Base-by-base conservation (phyloP, 352 stramenopile genomes). In the Phytopythium delawarense region DNA sequence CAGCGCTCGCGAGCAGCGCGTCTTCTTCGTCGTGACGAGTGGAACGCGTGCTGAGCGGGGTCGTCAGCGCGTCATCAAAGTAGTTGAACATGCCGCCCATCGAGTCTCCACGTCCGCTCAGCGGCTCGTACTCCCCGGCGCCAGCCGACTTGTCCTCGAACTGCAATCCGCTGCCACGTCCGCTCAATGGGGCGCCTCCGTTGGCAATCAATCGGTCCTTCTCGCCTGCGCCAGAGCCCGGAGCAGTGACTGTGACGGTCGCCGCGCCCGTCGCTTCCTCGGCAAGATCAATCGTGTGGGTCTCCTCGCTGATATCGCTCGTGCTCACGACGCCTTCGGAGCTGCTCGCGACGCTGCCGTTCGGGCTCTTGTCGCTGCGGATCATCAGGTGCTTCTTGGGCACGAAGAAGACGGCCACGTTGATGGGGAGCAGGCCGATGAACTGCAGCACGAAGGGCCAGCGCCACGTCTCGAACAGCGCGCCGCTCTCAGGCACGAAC, bases 371-470 rank as follows among this genome's bases (percentile, higher is more conserved):
- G 28, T 84, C 72, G 28, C 65, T 88, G 32, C 82, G 82, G 63
- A 93, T 91, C 16, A 87, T 51, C 11, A 94, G 50, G 58, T 94
- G 80, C 67, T 89, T 87, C 61, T 79, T 82, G 5, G 85, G 84
- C 51, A 94, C 79, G 60, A 92, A 92, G 62, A 92, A 92, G 59
- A 94, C 79, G 15, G 75, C 81, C 13, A 89, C 63, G 64, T 88
- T 90, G 62, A 94, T 82, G 2, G 85, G 85, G 23, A 85, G 70
- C 65, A 92, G 75, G 21, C 70, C 71, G 15, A 94, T 1, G 60
- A 92, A 92, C 69, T 94, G 85, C n/a, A 91, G 66, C n/a, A 92
- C 61, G 52, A 94, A 94, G 0, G 85, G 85, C 85, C 83, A 94
- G 32, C 85, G 80, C 85, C 85, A 94, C 48, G 79, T 91, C 62